A percentile compares a stretch with the other conserved stretches of the same genome.
These are phyloP conservation scores for Rubroboletus satanas DNA, from an alignment of 768 basidiomycete genomes.

Conservation along the genomic window DNA sequence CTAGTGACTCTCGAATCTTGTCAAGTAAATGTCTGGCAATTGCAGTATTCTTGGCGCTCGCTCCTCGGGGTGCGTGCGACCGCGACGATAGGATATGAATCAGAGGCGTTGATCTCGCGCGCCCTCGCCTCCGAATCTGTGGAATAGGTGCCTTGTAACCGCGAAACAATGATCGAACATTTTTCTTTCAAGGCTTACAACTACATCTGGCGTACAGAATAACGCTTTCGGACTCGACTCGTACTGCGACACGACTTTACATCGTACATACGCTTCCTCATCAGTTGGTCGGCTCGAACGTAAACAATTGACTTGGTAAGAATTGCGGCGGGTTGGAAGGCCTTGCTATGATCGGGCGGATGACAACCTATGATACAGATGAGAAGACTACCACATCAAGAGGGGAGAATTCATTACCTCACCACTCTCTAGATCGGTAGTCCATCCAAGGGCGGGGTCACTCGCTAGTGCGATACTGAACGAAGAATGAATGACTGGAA, in stretches of 20 bases:
- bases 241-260: not conserved
- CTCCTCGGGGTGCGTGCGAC: not conserved
- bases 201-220: not conserved
- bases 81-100: not conserved
- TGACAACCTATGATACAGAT: not conserved
- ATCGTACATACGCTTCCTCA: not conserved
- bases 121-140: not conserved
- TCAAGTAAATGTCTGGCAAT: not conserved
- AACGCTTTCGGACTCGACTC: too few species aligned
- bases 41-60: not conserved
- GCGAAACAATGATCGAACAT: not conserved
- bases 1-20: too few species aligned
- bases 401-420: not conserved
- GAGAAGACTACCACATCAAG: not conserved
- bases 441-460: not conserved
- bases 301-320: not conserved
- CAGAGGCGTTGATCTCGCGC: not conserved
- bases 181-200: not conserved
- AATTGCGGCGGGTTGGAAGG: not conserved
- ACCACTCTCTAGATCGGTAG: too few species aligned
- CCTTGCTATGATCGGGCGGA: not conserved
- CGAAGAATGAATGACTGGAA: not conserved
- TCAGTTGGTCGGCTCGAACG: rapidly evolving
- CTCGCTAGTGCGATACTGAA: not conserved
- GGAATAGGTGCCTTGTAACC: not conserved